Base-by-base conservation (phyloP, 1,139 yeast genomes). In the Lodderomyces orthopsilosis region DNA sequence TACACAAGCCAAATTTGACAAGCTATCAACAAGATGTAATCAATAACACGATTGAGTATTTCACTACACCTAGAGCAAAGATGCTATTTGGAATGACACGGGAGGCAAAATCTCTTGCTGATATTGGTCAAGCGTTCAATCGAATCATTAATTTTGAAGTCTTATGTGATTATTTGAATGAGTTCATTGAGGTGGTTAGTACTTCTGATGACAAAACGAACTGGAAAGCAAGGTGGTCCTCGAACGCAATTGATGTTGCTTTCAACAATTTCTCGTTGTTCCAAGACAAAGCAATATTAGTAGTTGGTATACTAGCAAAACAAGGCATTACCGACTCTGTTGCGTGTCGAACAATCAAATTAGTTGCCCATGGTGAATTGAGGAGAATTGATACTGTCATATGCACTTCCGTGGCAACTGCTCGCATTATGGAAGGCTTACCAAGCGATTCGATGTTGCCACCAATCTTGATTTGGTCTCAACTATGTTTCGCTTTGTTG, bases 1-100 rank as follows among this genome's bases (percentile, higher is more conserved):
- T 82, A 27, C 77, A 82, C 33, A 83, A 81, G 47, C 81, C 81
- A 2, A 69, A 69, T 21, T 61, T 86, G 24, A 62, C 79, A 0
- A 64, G 56, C 1, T 62, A 58, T 2, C 79, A 79, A 44, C 68
- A 67, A 45, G 54, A 58, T 2, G 63, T 70, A 7, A 70, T 88
- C 13, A 74, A 74, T 43, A 66, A 69, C 1, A 74, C 85, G 1
- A 77, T 86, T 51, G 70, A 67, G 4, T 78, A 77, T 43, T 75
- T 88, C 49, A 79, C 87, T 43, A 81, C 87, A 9, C 88, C 85
- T 44, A 75, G 91, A 56, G 84, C 87, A 3, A 81, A 79, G 52
- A 77, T 86, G 71, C 66, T 87, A 48, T 87, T 87, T 65, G 96
- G 96, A 0, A 68, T 87, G 49, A 81, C 83, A n/a, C 80, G 89